These are phyloP conservation scores for Chrysosporium keratinophilum DNA, from an alignment of 2,329 filamentous ascomycete genomes.

Conservation along the genomic window DNA sequence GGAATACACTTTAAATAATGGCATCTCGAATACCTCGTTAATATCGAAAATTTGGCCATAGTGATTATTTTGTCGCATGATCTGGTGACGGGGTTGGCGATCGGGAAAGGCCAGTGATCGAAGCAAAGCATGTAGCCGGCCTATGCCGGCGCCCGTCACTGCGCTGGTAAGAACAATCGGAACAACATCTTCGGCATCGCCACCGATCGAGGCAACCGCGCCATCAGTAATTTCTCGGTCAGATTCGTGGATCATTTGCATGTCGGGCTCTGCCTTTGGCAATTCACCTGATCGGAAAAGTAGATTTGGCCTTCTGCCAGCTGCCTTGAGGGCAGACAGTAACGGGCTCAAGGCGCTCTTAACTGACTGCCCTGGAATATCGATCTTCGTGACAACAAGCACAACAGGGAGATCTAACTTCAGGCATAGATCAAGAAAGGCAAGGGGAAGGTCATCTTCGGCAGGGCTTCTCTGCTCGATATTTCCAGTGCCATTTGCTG, in stretches of 20 bases:
- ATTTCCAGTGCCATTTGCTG: conserved; percentile 59
- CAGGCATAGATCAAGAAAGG: conserved; percentile 75
- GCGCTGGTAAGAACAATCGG: conserved; percentile 84
- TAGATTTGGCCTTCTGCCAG: conserved; percentile 63
- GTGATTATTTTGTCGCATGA: conserved; percentile 32
- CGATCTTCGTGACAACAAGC: conserved; percentile 82
- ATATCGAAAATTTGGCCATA: conserved; percentile 68
- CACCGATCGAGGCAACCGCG: conserved; percentile 38
- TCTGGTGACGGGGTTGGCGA: conserved; percentile 27
- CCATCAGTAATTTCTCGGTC: conserved; percentile 51
- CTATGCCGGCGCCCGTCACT: conserved; percentile 72
- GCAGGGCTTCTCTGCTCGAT: conserved; percentile 26
- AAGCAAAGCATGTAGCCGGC: conserved; percentile 70
- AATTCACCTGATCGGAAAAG: conserved; percentile 41
- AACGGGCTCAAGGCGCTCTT: conserved; percentile 61
- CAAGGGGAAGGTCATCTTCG: conserved; percentile 61
- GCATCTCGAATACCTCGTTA: conserved; percentile 76
- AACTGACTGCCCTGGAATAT: conserved; percentile 65
- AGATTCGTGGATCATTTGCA: conserved; percentile 46
- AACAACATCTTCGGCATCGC: conserved; percentile 44
- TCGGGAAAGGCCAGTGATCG: conserved; percentile 61
- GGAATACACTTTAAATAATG: conserved; percentile 49
- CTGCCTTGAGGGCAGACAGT: conserved; percentile 65
- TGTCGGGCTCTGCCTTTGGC: conserved; percentile 42
- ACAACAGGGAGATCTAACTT: conserved; percentile 67